Conservation (phyloP, 371 early-diverging fungal species). For the Apophysomyces variabilis region DNA sequence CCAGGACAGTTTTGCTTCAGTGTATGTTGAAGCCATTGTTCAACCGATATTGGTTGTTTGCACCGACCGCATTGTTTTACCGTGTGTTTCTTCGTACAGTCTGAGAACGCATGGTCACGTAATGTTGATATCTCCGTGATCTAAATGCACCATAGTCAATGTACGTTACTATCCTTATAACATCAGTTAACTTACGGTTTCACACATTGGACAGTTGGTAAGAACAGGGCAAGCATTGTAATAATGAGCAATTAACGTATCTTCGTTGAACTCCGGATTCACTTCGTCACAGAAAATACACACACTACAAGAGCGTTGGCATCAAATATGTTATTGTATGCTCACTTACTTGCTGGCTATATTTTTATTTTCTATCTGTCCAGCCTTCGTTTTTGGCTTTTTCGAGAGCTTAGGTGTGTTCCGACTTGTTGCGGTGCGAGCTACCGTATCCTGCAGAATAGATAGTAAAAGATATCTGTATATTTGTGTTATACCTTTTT, state of each 20-base stretch:
- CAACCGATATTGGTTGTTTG: constrained; percentile 57
- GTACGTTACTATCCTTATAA: background rate
- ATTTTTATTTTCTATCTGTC: background rate
- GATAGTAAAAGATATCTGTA: background rate
- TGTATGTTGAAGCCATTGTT: constrained; percentile 56
- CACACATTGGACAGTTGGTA: constrained; percentile 69
- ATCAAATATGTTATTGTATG: background rate
- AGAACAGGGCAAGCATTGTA: constrained; percentile 78
- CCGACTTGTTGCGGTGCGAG: background rate
- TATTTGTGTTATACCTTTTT: background rate
- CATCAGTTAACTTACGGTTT: constrained; percentile 50
- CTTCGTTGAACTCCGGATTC: constrained; percentile 67
- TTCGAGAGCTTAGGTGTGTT: background rate
- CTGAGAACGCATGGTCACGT: constrained; percentile 62
- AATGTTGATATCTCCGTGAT: constrained; percentile 74
- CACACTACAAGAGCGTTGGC: constrained; percentile 10
- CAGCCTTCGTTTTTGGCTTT: background rate
- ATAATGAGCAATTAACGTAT: constrained; percentile 71
- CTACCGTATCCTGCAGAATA: background rate
- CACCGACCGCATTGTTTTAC: constrained; percentile 67
- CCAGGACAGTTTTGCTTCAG: constrained; percentile 45
- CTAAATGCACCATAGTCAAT: constrained; percentile 33
- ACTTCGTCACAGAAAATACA: constrained; percentile 81
- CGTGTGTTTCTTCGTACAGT: constrained; percentile 61
- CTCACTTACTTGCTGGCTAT: background rate